Evolutionary conservation across 495 filamentous ascomycete genomes (phyloP).

Genomic region (Stereocaulon alpinum): DNA sequence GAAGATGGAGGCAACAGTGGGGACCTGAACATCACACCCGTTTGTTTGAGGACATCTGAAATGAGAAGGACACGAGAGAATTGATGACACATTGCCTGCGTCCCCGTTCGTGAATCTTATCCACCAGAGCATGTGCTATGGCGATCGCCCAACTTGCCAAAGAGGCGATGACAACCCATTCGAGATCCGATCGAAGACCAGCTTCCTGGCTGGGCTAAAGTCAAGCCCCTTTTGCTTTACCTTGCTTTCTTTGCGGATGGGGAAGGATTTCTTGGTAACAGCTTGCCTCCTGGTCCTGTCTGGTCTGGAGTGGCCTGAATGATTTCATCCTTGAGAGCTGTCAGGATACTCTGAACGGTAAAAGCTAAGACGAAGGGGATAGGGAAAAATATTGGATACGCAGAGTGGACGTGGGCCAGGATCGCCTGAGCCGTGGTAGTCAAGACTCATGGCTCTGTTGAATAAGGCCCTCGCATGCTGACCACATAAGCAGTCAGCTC

Average conservation of each 20-base stretch:
- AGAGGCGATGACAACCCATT: constrained; percentile 58
- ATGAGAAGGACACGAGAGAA: background rate
- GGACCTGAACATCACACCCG: constrained; percentile 48
- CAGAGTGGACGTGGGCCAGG: constrained; percentile 44
- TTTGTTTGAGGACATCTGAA: constrained; percentile 1
- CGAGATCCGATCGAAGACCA: constrained; percentile 66
- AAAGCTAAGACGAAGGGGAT: constrained; percentile 58
- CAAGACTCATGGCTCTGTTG: constrained; percentile 14
- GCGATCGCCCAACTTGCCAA: constrained; percentile 64
- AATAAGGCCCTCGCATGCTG: no score
- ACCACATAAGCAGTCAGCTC: no score
- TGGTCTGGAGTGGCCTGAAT: constrained; percentile 25
- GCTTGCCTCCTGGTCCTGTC: constrained; percentile 70
- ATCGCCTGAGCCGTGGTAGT: constrained; percentile 32
- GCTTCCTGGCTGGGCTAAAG: constrained; percentile 50
- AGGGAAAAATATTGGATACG: constrained; percentile 57
- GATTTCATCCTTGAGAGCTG: constrained; percentile 31
- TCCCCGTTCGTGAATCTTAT: constrained; percentile 70
- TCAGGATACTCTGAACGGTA: constrained; percentile 48
- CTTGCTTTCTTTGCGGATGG: constrained; percentile 20
- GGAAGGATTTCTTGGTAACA: constrained; percentile 47
- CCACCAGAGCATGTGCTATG: constrained; percentile 60
- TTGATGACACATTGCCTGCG: constrained; percentile 67
- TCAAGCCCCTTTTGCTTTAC: constrained; percentile 32
- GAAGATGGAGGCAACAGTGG: constrained; percentile 69